Conservation (phyloP, 176 grass and related monocot species). For the Dendrocalamus sinicus region DNA sequence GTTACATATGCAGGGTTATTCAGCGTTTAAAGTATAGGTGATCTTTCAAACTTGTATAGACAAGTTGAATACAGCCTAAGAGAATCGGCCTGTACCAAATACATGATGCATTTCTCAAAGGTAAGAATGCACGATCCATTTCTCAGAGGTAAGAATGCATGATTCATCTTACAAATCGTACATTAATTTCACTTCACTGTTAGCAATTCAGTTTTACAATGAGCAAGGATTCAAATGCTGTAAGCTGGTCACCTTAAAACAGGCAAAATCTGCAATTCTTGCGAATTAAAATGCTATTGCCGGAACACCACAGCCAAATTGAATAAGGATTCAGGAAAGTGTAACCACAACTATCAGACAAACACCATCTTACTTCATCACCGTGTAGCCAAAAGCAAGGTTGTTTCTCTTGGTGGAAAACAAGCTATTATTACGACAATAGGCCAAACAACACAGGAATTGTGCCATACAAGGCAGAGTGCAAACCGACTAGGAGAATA, state of each 20-base stretch:
- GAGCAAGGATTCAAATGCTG: neutral
- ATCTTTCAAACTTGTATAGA: neutral
- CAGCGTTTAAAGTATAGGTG: neutral
- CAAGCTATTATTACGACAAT: neutral
- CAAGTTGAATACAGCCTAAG: neutral
- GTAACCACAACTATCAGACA: neutral
- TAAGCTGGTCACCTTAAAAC: neutral
- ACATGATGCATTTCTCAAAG: neutral
- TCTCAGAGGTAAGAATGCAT: neutral
- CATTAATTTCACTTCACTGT: neutral
- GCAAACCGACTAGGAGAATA: neutral
- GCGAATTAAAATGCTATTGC: neutral
- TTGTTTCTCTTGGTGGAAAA: neutral
- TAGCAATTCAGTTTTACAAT: neutral
- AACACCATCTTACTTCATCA: neutral
- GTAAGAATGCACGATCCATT: too few relatives aligned
- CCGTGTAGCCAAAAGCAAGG: neutral
- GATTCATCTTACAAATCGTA: neutral
- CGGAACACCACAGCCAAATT: neutral
- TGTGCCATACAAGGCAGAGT: neutral
- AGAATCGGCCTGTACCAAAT: neutral
- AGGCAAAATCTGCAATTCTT: neutral
- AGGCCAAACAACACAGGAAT: neutral
- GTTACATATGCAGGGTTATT: too few relatives aligned
- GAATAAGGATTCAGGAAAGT: neutral